Evolutionary conservation across 2,329 filamentous ascomycete genomes (phyloP).

Genomic region (Venturia effusa): DNA sequence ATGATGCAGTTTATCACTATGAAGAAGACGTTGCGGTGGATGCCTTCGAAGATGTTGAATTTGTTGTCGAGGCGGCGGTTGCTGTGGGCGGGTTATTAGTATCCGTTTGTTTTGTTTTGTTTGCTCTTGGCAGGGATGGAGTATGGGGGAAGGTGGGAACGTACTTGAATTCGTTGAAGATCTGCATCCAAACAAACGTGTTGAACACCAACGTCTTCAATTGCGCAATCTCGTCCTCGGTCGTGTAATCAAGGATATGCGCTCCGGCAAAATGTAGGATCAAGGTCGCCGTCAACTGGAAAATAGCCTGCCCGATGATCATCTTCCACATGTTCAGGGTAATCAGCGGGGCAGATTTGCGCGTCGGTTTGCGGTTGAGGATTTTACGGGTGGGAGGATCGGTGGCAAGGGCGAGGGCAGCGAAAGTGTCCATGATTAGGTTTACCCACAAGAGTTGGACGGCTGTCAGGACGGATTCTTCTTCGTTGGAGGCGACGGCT

Average conservation of each 20-base stretch:
- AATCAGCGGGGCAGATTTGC: slow-evolving; percentile 65
- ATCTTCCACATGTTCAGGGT: slow-evolving; percentile 98
- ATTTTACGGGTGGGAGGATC: slow-evolving; percentile 79
- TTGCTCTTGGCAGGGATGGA: neutral
- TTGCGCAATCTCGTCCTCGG: slow-evolving; percentile 30
- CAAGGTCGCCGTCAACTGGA: slow-evolving; percentile 71
- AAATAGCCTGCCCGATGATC: slow-evolving; percentile 87
- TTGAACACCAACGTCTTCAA: slow-evolving; percentile 75
- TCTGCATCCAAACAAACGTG: slow-evolving; percentile 99
- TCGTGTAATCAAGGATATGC: slow-evolving; percentile 42
- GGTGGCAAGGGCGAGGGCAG: slow-evolving; percentile 80
- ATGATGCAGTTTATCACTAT: slow-evolving; percentile 75
- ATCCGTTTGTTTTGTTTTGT: neutral
- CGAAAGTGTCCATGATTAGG: slow-evolving; percentile 94
- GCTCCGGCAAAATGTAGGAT: slow-evolving; percentile 68
- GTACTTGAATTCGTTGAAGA: slow-evolving; percentile 97
- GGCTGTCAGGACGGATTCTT: slow-evolving; percentile 69
- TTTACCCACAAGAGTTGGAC: slow-evolving; percentile 95
- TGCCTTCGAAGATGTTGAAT: slow-evolving; percentile 90
- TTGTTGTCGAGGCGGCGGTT: slow-evolving; percentile 77
- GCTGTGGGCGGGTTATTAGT: neutral
- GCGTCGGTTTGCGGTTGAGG: slow-evolving; percentile 66
- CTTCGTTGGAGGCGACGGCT: slow-evolving; percentile 58
- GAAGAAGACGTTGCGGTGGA: slow-evolving; percentile 80
- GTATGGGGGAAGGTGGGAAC: neutral